Evolutionary conservation across 2,329 filamentous ascomycete genomes (phyloP).

Genomic region (Pyricularia pennisetigena): DNA sequence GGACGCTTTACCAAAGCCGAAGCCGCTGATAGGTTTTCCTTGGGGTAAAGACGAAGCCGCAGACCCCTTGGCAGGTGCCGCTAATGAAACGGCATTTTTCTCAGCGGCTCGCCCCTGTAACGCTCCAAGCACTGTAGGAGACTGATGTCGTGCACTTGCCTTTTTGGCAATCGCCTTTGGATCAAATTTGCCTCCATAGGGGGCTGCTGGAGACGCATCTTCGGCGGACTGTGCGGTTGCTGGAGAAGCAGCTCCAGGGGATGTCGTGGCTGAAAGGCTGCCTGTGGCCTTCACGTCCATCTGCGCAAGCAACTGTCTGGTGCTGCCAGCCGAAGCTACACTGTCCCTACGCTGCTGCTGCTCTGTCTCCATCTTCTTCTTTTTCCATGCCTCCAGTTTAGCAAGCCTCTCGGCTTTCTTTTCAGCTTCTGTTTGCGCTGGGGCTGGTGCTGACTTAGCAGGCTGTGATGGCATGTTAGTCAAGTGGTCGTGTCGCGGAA

Average conservation of each 20-base stretch:
- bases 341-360: conserved; percentile 64
- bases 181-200: conserved; percentile 74
- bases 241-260: conserved; percentile 36
- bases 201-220: conserved; percentile 39
- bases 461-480: conserved; percentile 29
- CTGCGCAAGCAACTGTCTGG: conserved; percentile 58
- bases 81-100: conserved; percentile 15
- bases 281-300: conserved; percentile 61
- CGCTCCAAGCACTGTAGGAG: conserved; percentile 40
- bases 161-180: conserved; percentile 81
- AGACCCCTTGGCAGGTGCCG: conserved; percentile 2
- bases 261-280: conserved; percentile 26
- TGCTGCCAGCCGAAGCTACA: conserved; percentile 54
- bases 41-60: conserved; percentile 5
- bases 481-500: not conserved
- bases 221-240: conserved; percentile 39
- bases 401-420: conserved; percentile 74
- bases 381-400: conserved; percentile 85
- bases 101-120: conserved; percentile 29
- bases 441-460: conserved; percentile 40
- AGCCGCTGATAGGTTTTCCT: conserved; percentile 65
- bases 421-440: conserved; percentile 55
- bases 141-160: conserved; percentile 49
- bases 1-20: conserved; percentile 66
- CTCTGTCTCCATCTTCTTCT: conserved; percentile 54